Conservation (phyloP, 495 filamentous ascomycete species). For the Parathielavia appendiculata region DNA sequence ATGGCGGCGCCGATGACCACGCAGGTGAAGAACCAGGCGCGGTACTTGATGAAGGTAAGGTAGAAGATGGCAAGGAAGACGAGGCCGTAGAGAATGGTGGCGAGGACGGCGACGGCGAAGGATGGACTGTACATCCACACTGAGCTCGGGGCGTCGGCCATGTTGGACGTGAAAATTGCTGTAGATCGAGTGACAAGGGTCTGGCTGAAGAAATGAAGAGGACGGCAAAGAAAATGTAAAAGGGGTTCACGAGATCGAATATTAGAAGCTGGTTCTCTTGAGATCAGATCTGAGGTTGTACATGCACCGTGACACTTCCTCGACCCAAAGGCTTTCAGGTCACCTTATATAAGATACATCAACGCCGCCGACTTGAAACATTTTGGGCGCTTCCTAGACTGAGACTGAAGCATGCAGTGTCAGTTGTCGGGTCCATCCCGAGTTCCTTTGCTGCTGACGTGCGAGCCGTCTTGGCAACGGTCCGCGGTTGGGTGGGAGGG, state of each 20-base stretch:
- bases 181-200: neutral
- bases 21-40: conserved; percentile 31
- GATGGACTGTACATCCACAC: conserved; percentile 33
- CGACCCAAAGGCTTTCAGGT: no score
- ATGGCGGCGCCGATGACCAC: conserved; percentile 33
- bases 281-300: no score
- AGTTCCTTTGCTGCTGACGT: neutral
- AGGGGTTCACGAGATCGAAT: neutral
- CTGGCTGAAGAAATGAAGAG: no score
- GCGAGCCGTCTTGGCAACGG: no score
- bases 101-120: conserved; percentile 27
- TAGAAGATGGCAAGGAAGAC: conserved; percentile 26
- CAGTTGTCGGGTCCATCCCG: neutral
- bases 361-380: neutral
- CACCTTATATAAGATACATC: no score
- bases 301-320: no score
- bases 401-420: neutral
- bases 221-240: neutral
- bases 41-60: conserved; percentile 28
- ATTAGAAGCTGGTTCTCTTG: neutral
- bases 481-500: neutral
- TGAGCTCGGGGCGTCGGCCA: neutral
- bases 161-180: neutral
- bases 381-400: neutral
- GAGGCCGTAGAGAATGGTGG: conserved; percentile 27